phyloP scores from a whole-genome alignment of 1,284 basidiomycete genomes.

The Ceratobasidium sp. region DNA sequence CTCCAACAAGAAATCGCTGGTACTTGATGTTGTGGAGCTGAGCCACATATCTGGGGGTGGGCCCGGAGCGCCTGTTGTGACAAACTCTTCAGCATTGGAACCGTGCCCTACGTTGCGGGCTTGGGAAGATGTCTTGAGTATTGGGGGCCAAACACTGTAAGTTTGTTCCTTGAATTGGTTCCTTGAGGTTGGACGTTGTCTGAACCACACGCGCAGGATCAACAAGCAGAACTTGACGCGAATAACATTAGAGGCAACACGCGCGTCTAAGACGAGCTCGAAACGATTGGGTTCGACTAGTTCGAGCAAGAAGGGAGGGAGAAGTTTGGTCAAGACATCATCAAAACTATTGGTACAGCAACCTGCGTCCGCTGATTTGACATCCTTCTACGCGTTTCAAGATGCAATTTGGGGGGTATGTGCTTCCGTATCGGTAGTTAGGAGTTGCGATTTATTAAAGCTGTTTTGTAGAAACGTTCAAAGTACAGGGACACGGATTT shows the following conservation, averaged over 20 bases:
- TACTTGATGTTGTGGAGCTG: conserved; percentile 30
- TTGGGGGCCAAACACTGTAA: conserved; percentile 37
- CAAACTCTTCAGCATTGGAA: conserved; percentile 12
- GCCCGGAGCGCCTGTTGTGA: conserved; percentile 19
- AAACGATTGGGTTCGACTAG: conserved; percentile 29
- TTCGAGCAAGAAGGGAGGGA: conserved; percentile 5
- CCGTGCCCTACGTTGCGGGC: neutral
- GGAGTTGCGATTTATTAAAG: neutral
- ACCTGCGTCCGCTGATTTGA: conserved; percentile 21
- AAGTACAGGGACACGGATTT: conserved; percentile 14
- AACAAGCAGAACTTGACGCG: conserved; percentile 2
- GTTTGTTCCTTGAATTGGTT: neutral
- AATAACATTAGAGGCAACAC: neutral
- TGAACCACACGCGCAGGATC: conserved; percentile 9
- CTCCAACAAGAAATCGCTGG: conserved; percentile 3
- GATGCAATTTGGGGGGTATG: conserved; percentile 31
- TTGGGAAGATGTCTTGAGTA: conserved; percentile 10
- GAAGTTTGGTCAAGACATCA: conserved; percentile 25
- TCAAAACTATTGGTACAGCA: neutral
- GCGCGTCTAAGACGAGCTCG: conserved; percentile 5
- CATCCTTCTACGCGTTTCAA: conserved; percentile 24
- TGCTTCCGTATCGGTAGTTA: neutral
- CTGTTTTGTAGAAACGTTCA: conserved; percentile 14
- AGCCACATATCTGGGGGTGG: conserved; percentile 36
- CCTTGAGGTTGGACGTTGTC: neutral